These are phyloP conservation scores for Niebla homalea DNA, from an alignment of 495 filamentous ascomycete genomes.

Conservation along the genomic window DNA sequence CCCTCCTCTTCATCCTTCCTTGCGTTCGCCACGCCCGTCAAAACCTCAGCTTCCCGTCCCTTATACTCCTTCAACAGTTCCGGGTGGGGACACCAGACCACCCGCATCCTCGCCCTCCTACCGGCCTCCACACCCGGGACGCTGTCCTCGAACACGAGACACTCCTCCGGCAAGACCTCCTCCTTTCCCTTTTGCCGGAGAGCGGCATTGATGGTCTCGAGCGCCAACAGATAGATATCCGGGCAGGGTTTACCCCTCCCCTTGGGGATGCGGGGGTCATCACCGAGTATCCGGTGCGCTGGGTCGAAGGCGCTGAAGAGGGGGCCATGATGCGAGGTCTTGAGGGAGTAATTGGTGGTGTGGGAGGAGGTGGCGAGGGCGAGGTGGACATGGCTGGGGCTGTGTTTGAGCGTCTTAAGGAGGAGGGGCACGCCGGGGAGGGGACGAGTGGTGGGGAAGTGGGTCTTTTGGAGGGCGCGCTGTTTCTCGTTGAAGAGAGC, in stretches of 20 bases:
- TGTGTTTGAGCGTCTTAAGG: conserved; percentile 38
- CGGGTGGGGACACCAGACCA: conserved; percentile 83
- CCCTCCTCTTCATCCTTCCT: conserved; percentile 42
- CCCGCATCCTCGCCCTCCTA: conserved; percentile 84
- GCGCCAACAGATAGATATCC: conserved; percentile 84
- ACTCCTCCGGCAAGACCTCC: conserved; percentile 70
- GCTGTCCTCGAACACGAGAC: conserved; percentile 90
- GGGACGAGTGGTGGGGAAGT: conserved; percentile 60
- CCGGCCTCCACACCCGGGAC: conserved; percentile 89
- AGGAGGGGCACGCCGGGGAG: conserved; percentile 68
- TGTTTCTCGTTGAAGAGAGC: conserved; percentile 50
- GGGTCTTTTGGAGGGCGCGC: conserved; percentile 45
- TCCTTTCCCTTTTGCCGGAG: conserved; percentile 43
- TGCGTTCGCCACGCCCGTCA: conserved; percentile 68
- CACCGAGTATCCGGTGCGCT: conserved; percentile 62
- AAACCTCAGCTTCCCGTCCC: conserved; percentile 65
- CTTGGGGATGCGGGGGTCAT: conserved; percentile 65
- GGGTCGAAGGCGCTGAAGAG: conserved; percentile 62
- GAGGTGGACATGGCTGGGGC: conserved; percentile 48
- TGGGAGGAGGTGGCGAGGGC: conserved; percentile 78
- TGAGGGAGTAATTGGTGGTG: conserved; percentile 57
- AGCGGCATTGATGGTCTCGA: conserved; percentile 69
- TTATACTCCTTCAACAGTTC: conserved; percentile 61
- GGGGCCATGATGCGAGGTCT: conserved; percentile 59
- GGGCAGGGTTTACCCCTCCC: conserved; percentile 86